A percentile compares a stretch with the other conserved stretches of the same genome.
These are phyloP conservation scores for Torulaspora gathmanii DNA, from an alignment of 805 yeast species.

Conservation along the genomic window DNA sequence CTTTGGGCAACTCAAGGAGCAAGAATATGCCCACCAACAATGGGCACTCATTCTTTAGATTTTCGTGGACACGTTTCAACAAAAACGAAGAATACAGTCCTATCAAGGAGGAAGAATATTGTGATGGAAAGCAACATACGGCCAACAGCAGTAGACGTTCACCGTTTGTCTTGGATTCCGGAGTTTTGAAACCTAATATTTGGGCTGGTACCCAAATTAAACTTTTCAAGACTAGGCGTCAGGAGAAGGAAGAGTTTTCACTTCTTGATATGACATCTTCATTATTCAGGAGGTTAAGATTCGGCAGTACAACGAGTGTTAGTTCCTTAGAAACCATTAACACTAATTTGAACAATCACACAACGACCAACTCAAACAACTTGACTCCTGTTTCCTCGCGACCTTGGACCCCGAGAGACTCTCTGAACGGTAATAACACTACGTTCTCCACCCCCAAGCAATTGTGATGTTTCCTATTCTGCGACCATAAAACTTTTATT, in stretches of 20 bases:
- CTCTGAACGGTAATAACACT: conserved; percentile 11
- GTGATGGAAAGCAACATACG: conserved; percentile 4
- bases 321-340: conserved; percentile 12
- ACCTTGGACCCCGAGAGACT: conserved; percentile 22
- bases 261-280: conserved; percentile 40
- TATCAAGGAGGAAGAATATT: conserved; percentile 19
- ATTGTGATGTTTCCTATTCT: conserved; percentile 1
- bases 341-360: conserved; percentile 5
- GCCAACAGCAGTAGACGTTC: conserved; percentile 9
- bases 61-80: conserved; percentile 36
- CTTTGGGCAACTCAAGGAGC: conserved; percentile 5
- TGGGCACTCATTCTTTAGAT: conserved; percentile 42
- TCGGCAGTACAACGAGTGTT: conserved; percentile 30
- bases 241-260: conserved; percentile 39
- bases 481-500: not conserved
- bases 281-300: conserved; percentile 37
- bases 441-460: conserved; percentile 14
- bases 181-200: conserved; percentile 40
- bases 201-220: conserved; percentile 50
- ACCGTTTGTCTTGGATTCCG: conserved; percentile 27
- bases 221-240: conserved; percentile 46
- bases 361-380: conserved; percentile 6
- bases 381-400: conserved; percentile 17
- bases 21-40: conserved; percentile 7
- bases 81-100: conserved; percentile 20